Percentiles rank a stretch among this genome's conserved stretches.
Evolutionary conservation across 2,329 filamentous ascomycete genomes (phyloP).

Genomic region (Bipolaris gigantea): DNA sequence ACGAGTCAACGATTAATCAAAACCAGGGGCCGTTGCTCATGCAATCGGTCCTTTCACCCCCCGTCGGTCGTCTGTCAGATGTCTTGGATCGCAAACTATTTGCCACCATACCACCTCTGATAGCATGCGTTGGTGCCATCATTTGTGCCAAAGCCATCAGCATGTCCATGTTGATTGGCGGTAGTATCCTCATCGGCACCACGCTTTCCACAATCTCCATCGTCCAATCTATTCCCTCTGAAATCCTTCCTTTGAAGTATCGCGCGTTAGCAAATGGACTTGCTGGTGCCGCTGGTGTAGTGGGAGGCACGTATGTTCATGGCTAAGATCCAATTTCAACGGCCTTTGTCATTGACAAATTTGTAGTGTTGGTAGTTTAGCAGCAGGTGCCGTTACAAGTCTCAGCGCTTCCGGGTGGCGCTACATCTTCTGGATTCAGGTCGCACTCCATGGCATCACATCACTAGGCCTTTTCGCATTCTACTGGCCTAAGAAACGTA

Average conservation of each 20-base stretch:
- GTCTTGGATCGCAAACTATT: slow-evolving; percentile 59
- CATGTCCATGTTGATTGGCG: slow-evolving; percentile 60
- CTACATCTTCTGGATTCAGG: slow-evolving; percentile 63
- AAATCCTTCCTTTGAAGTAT: slow-evolving; percentile 61
- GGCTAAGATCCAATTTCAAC: neutral
- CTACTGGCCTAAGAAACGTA: slow-evolving; percentile 38
- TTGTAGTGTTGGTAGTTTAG: slow-evolving; percentile 52
- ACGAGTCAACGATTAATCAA: neutral
- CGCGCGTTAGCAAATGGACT: slow-evolving; percentile 60
- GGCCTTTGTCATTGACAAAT: neutral
- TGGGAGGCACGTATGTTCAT: slow-evolving; percentile 56
- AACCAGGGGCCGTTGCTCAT: slow-evolving; percentile 58
- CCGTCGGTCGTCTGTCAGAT: slow-evolving; percentile 60
- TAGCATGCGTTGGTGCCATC: slow-evolving; percentile 58
- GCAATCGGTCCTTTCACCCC: slow-evolving; percentile 59
- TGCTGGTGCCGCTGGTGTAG: slow-evolving; percentile 53
- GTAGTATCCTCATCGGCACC: slow-evolving; percentile 60
- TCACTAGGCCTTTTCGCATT: slow-evolving; percentile 51
- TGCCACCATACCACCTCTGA: slow-evolving; percentile 55
- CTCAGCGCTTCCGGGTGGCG: slow-evolving; percentile 54
- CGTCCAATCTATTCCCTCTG: slow-evolving; percentile 59
- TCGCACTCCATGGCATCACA: slow-evolving; percentile 55
- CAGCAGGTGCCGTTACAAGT: slow-evolving; percentile 58
- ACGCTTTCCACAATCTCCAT: slow-evolving; percentile 60
- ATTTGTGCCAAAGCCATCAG: slow-evolving; percentile 58